Percentiles rank a stretch among this genome's conserved stretches.
phyloP scores from a whole-genome alignment of 202 grass and related monocot species.

The Sporobolus alterniflorus region DNA sequence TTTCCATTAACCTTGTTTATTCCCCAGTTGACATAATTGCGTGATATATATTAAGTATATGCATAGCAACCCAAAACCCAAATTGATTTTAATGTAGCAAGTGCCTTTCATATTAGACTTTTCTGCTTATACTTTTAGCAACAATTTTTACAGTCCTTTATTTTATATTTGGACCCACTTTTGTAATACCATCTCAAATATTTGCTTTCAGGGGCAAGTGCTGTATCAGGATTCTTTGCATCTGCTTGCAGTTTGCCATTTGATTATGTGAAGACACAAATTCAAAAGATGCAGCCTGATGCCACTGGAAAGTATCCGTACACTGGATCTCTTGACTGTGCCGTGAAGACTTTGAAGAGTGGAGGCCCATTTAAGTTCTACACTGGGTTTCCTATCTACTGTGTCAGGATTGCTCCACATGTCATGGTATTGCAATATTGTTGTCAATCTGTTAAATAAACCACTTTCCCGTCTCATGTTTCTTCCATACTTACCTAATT shows the following conservation, averaged over 20 bases:
- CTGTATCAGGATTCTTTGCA: constrained; percentile 77
- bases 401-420: constrained; percentile 73
- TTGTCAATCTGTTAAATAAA: neutral
- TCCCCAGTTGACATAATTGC: neutral
- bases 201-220: constrained; percentile 64
- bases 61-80: neutral
- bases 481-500: constrained; percentile 22
- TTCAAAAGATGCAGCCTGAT: constrained; percentile 88
- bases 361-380: constrained; percentile 80
- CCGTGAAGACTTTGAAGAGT: constrained; percentile 68
- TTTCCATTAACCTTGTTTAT: constrained; percentile 20
- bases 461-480: neutral
- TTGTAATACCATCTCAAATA: neutral
- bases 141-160: neutral
- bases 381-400: constrained; percentile 79
- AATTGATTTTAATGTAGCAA: neutral
- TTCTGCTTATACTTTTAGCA: neutral
- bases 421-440: constrained; percentile 64
- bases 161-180: neutral
- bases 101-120: neutral
- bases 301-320: constrained; percentile 75
- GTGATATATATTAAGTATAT: neutral
- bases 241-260: constrained; percentile 82
- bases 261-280: constrained; percentile 85
- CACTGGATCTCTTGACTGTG: constrained; percentile 68